These are phyloP conservation scores for Colletotrichum godetiae DNA, from an alignment of 2,329 filamentous ascomycete genomes.

Conservation along the genomic window DNA sequence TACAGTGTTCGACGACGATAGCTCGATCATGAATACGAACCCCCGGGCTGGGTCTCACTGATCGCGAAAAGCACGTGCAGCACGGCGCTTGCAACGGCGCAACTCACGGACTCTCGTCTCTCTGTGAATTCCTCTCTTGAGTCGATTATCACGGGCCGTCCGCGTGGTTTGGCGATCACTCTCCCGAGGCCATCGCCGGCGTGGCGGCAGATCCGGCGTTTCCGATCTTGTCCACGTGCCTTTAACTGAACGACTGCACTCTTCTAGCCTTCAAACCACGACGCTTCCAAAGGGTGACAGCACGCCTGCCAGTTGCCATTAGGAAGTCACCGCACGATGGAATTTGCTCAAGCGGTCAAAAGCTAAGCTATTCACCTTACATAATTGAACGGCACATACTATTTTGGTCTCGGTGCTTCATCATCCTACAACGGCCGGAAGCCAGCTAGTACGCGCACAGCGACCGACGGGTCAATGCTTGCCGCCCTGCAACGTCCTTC, in stretches of 20 bases:
- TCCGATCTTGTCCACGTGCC: not conserved
- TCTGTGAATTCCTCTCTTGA: not conserved
- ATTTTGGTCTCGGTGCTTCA: not conserved
- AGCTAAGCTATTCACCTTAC: not conserved
- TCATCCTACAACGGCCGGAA: not conserved
- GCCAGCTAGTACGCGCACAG: not conserved
- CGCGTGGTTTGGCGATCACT: not conserved
- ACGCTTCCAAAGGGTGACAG: not conserved
- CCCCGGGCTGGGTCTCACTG: not conserved
- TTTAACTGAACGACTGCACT: not conserved
- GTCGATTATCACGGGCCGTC: slow-evolving; percentile 1
- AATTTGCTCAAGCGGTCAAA: not conserved
- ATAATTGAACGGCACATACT: not conserved
- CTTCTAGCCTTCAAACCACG: not conserved
- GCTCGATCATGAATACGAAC: not conserved
- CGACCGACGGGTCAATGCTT: not conserved
- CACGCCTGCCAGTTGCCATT: slow-evolving; percentile 6
- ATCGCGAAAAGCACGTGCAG: not conserved
- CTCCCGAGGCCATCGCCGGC: not conserved
- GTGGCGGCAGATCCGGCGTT: slow-evolving; percentile 11
- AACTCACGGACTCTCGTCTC: slow-evolving; percentile 4
- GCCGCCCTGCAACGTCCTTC: not conserved
- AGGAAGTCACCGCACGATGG: not conserved
- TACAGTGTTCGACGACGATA: not conserved
- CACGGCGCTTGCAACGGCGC: slow-evolving; percentile 8